Base-by-base conservation (phyloP, 305 asterid species). In the Rubia peregrina region DNA sequence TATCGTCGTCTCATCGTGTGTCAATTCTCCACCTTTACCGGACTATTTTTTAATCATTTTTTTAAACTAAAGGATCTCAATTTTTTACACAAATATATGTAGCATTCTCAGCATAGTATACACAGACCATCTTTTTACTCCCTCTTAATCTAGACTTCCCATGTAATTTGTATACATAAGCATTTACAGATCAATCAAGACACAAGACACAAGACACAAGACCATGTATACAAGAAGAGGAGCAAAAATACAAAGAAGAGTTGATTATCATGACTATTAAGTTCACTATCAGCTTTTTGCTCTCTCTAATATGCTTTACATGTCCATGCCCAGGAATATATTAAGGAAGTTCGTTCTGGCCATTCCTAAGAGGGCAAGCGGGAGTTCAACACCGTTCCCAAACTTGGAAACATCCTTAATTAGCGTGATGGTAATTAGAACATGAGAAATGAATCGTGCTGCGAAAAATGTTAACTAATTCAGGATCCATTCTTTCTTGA, bases 351-450 rank as follows among this genome's bases (percentile, higher is more conserved):
- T 89, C 97, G 91, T 93, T n/a, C 91, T 96, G 2, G 83, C 87
- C 98, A 93, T 89, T 65, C 98, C 98, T 2, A 68, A 70, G 73
- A 89, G 89, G 30, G 98, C 96, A 67, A 93, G 96, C 0, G 96
- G 95, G 59, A 93, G 91, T 82, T 85, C 96, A 30, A 93, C 76
- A 16, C 97, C 95, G 65, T 85, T 83, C 12, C 81, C 86, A 63
- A 93, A 93, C 82, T 83, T 89, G 48, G 87, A 72, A 79, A 96
- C 92, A 76, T 93, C 98, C 75, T 60, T 76, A 53, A 93, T 60
- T 33, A 93, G 83, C 79, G 91, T 93, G 68, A 87, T 71, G 11
- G 91, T 86, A 73, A 93, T 91, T 62, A 91, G 89, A 69, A 85
- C 74, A 82, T 93, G 98, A 43, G 97, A 69, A 7, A 80, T 19